Conservation (phyloP, 1,284 basidiomycete species). For the Kalmanozyma brasiliensis region DNA sequence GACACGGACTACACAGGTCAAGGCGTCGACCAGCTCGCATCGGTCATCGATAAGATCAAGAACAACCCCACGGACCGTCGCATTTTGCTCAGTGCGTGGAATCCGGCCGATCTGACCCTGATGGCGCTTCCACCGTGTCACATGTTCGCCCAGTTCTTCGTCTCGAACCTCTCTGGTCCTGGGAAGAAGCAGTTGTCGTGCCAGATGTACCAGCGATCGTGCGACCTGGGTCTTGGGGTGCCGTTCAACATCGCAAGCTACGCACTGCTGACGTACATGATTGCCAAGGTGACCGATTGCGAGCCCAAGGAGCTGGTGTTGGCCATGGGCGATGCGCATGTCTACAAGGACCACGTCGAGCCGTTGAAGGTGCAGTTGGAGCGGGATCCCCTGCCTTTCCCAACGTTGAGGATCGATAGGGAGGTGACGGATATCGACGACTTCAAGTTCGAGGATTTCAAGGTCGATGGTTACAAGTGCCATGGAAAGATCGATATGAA, state of each 20-base stretch:
- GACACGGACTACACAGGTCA: conserved; percentile 81
- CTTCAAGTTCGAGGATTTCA: conserved; percentile 83
- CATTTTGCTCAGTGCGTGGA: conserved; percentile 98
- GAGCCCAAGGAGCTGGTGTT: conserved; percentile 86
- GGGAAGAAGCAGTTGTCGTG: conserved; percentile 75
- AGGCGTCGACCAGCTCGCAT: conserved; percentile 90
- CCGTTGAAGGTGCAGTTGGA: conserved; percentile 83
- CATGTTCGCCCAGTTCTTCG: conserved; percentile 98
- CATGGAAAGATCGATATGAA: conserved; percentile 92
- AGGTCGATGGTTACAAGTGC: conserved; percentile 86
- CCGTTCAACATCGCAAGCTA: conserved; percentile 99
- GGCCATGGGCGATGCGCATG: conserved; percentile 95
- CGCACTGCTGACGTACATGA: conserved; percentile 94
- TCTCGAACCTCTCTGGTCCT: conserved; percentile 71
- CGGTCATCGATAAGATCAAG: conserved; percentile 91
- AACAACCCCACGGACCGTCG: conserved; percentile 91
- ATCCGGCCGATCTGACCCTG: conserved; percentile 87
- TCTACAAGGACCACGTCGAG: conserved; percentile 91
- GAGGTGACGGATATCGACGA: conserved; percentile 81
- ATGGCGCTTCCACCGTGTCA: conserved; percentile 99
- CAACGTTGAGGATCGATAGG: conserved; percentile 77
- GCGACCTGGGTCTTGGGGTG: conserved; percentile 88
- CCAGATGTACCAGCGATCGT: conserved; percentile 97
- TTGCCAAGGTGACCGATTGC: conserved; percentile 87
- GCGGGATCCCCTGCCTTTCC: conserved; percentile 83